Evolutionary conservation across 345 rosid genomes (phyloP).

Genomic region (Orychophragmus violaceus): DNA sequence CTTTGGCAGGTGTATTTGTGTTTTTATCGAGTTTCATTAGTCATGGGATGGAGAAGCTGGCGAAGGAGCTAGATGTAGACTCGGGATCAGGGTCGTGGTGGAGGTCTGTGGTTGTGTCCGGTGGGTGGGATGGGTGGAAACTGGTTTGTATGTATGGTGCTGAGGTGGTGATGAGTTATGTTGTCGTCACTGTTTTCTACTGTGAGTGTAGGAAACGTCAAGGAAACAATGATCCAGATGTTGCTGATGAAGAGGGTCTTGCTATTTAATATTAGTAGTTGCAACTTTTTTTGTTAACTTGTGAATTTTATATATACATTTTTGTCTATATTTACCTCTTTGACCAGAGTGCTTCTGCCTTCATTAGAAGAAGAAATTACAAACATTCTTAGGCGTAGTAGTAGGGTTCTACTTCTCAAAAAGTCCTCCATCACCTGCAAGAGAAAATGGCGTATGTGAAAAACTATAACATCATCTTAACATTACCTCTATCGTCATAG

Average conservation of each 20-base stretch:
- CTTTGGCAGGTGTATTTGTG: conserved; percentile 40
- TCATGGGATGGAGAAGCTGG: conserved; percentile 42
- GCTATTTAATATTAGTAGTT: conserved; percentile 7
- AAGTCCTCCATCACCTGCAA: neutral
- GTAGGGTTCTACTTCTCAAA: neutral
- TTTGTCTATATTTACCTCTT: no score
- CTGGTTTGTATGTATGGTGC: conserved; percentile 45
- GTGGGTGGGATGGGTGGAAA: conserved; percentile 36
- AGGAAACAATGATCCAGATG: conserved; percentile 1
- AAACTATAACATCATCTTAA: neutral
- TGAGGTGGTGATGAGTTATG: conserved; percentile 50
- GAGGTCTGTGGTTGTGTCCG: conserved; percentile 29
- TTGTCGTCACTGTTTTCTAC: conserved; percentile 52
- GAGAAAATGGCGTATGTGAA: neutral
- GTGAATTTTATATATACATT: conserved; percentile 5
- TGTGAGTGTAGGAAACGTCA: conserved; percentile 44
- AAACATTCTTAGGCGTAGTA: neutral
- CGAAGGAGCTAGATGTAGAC: conserved; percentile 31
- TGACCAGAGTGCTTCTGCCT: neutral
- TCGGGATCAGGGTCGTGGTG: conserved; percentile 23
- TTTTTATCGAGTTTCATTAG: conserved; percentile 42
- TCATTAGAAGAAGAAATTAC: neutral
- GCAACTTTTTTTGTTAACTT: neutral
- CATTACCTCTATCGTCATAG: neutral
- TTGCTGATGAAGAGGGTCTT: neutral